Evolutionary conservation across 2,329 filamentous ascomycete species (phyloP), one percentile per base, ranked within the genome.

Genomic region (Ophiobolus disseminans): DNA sequence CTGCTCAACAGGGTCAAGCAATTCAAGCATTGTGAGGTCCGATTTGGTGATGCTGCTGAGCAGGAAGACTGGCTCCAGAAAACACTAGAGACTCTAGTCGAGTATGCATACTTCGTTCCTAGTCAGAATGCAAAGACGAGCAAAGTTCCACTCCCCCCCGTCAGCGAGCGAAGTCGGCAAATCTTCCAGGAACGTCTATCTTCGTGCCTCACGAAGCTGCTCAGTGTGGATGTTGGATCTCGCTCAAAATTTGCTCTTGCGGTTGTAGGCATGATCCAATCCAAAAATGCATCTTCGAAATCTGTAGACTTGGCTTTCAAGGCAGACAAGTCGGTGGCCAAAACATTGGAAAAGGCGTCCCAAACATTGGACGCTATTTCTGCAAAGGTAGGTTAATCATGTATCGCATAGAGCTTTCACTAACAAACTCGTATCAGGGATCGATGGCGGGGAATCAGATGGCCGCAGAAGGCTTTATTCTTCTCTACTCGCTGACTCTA

Each of bases 401-500:
- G 2, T 23, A 10, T 20, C 14, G 11, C 14, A 6, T 20, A 7
- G 2, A 32, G 4, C 22, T 10, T 45, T 38, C 14, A 17, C 55
- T 61, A 40, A 64, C 44, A 32, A 40, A 31, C 49, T 19, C 8
- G 22, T 19, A 8, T 16, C 20, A 71, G 68, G 57, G 58, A 20
- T 60, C 58, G 3, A 58, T 56, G 34, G 55, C 58, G 50, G 60
- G 64, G 4, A 65, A 67, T 13, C 71, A 61, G 45, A 67, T 67
- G 49, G 57, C 76, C 68, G 63, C 78, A 13, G 85, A 86, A 51
- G 89, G 89, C 0, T 82, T 97, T 48, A 87, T 88, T 16, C 80
- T 97, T 26, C 81, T 97, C 1, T 91, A 96, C 69, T 87, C 90
- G 0, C 82, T 97, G 42, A 88, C 91, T 0, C 83, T 97, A 11